Evolutionary conservation across 345 rosid genomes (phyloP).

Genomic region (Syzygium oleosum): DNA sequence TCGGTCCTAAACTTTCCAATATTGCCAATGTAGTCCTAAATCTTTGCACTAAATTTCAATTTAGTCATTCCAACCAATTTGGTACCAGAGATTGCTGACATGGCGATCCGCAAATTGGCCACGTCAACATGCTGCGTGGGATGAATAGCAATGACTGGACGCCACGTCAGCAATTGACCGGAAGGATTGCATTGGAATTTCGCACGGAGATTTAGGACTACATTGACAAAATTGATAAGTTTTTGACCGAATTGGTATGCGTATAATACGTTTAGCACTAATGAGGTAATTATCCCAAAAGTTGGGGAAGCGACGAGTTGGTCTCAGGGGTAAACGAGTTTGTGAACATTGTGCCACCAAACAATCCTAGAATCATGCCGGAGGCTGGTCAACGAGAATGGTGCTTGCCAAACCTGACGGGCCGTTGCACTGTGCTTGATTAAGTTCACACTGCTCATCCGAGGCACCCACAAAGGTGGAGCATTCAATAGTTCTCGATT

Average conservation of each 20-base stretch:
- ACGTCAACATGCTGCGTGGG: neutral
- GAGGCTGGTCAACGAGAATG: neutral
- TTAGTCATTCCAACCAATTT: neutral
- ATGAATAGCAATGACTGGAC: too few species aligned
- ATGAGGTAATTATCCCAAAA: neutral
- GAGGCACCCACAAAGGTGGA: neutral
- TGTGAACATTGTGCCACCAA: neutral
- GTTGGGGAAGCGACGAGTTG: neutral
- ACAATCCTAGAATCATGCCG: neutral
- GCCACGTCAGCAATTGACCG: neutral
- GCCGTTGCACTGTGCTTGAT: neutral
- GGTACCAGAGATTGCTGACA: neutral
- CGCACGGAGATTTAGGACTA: neutral
- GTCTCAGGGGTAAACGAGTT: neutral
- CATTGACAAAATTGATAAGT: too few species aligned
- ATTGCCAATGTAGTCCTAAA: neutral
- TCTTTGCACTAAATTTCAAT: accelerated
- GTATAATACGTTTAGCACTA: neutral
- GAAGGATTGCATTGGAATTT: neutral
- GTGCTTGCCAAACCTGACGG: neutral
- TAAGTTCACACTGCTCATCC: neutral
- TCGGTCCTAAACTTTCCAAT: neutral
- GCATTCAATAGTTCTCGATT: neutral
- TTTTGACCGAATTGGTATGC: too few species aligned
- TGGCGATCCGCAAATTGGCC: neutral